Base-by-base conservation (phyloP, 192 early-diverging fungal species). In the Coemansia sp. region DNA sequence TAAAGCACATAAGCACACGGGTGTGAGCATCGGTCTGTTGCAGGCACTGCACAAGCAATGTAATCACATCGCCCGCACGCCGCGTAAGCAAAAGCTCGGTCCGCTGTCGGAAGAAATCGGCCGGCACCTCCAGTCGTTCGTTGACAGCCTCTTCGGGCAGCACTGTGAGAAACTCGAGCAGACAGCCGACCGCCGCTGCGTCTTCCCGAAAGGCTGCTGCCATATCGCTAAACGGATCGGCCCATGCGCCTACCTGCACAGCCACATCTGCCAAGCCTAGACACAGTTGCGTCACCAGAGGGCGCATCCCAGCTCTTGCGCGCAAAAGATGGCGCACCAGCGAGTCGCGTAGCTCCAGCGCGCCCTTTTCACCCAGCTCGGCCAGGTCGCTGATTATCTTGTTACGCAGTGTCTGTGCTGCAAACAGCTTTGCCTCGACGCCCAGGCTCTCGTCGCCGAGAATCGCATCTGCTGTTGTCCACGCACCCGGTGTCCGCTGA, bases 371-470 rank as follows among this genome's bases (percentile, higher is more conserved):
- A 69, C 90, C 89, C 14, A 96, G 84, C 64, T 96, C 89, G 64
- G 82, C 75, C 31, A 94, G 80, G 69, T 96, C 93, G 60, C 85
- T 89, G 29, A 89, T 89, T 38, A 96, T 90, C 90, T 97, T 97
- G 77, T 92, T 89, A 28, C 94, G 84, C 56, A 97, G 82, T 14
- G 93, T 98, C 75, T 98, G 96, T 7, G 96, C 96, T 3, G 94
- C 92, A 89, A 98, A 98, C 5, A 95, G 68, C 59, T 87, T 85
- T 12, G 80, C 76, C 58, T 93, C 91, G 1, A 69, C 60, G 3
- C 84, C 84, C 28, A 86, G 60, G 6, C 72, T 76, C 2, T 85
- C 80, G 25, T 82, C 66, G 49, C 85, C 86, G 16, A 97, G 76
- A 4, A 97, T 75, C 25, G 83, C 71, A 64, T 94, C 92, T 5